Percentiles rank a stretch among this genome's conserved stretches.
phyloP scores from a whole-genome alignment of 2,329 filamentous ascomycete genomes.

The Monilinia polystroma region DNA sequence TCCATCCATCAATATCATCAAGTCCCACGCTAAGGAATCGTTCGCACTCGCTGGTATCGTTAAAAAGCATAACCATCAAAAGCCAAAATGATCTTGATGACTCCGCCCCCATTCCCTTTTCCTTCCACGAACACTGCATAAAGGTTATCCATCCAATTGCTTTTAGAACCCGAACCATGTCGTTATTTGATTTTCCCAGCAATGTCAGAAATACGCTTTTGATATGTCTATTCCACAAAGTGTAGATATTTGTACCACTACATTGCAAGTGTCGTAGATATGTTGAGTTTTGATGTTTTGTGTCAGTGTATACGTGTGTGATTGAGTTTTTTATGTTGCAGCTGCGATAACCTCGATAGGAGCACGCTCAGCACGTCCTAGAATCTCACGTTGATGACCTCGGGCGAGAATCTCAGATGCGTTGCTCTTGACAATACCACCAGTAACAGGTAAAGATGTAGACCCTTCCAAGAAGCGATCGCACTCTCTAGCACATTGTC shows the following conservation, averaged over 20 bases:
- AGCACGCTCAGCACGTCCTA: conserved; percentile 32
- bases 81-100: conserved; percentile 8
- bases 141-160: neutral
- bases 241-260: neutral
- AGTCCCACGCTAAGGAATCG: neutral
- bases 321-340: conserved; percentile 28
- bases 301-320: neutral
- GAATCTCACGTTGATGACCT: conserved; percentile 22
- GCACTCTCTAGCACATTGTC: conserved; percentile 87
- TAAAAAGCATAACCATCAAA: conserved; percentile 21
- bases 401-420: conserved; percentile 63
- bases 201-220: conserved; percentile 20
- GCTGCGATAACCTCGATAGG: conserved; percentile 34
- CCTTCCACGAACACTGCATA: conserved; percentile 16
- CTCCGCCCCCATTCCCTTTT: neutral
- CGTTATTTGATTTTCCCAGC: conserved; percentile 16
- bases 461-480: conserved; percentile 81
- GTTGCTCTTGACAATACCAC: conserved; percentile 86
- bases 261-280: conserved; percentile 14
- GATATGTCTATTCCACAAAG: conserved; percentile 12
- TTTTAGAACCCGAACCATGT: conserved; percentile 2
- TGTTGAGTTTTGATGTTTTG: conserved; percentile 12
- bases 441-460: conserved; percentile 82
- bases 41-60: conserved; percentile 26
- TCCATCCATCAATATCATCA: neutral